Evolutionary conservation across 306 rosid genomes (phyloP).

Genomic region (Benincasa hispida): DNA sequence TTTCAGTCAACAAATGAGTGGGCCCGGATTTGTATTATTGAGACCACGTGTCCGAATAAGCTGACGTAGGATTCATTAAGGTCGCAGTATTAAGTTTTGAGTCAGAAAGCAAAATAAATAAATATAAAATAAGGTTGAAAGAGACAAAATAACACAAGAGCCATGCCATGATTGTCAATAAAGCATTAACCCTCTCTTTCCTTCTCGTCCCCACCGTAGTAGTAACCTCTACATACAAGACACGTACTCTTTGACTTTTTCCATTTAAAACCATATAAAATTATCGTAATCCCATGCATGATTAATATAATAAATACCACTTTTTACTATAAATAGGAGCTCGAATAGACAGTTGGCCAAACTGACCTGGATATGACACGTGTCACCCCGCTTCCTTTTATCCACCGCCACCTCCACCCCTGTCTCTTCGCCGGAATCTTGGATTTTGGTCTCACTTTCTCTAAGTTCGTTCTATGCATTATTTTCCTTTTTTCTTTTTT

Average conservation of each 20-base stretch:
- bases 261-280: neutral
- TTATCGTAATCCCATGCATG: neutral
- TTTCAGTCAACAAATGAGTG: slow-evolving; percentile 1
- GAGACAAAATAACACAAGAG: slow-evolving; percentile 29
- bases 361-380: neutral
- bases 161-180: slow-evolving; percentile 39
- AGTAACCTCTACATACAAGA: slow-evolving; percentile 10
- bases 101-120: slow-evolving; percentile 5
- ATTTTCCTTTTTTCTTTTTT: too few relatives aligned
- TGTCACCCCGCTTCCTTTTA: neutral
- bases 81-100: slow-evolving; percentile 7
- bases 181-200: slow-evolving; percentile 10
- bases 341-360: neutral
- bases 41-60: slow-evolving; percentile 43
- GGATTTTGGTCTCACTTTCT: neutral
- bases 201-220: slow-evolving; percentile 24
- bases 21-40: slow-evolving; percentile 27
- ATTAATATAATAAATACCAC: neutral
- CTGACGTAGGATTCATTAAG: slow-evolving; percentile 29
- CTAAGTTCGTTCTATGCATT: neutral
- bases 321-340: neutral
- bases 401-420: neutral
- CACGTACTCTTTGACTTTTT: slow-evolving; percentile 30
- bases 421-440: neutral
- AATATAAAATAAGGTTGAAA: neutral